Base-by-base conservation (phyloP, 1,139 yeast species). In the Spencermartinsiella ligniputridi region DNA sequence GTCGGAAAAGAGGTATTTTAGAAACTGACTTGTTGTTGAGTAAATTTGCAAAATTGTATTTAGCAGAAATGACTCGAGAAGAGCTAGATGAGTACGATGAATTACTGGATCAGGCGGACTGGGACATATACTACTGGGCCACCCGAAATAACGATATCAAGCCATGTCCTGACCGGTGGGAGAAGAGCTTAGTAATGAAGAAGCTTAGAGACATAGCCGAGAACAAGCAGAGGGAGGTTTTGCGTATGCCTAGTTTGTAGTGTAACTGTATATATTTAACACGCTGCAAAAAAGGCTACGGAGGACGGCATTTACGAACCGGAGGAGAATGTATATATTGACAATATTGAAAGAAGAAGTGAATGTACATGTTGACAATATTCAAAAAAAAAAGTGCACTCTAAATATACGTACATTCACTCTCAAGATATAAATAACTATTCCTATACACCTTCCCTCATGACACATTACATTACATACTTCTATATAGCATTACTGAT, bases 51-150 rank as follows among this genome's bases (percentile, higher is more conserved):
- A 81, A 88, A 57, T 76, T 76, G 59, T 77, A 85, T 58, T 71
- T 92, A 55, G 65, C 74, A 33, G 57, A 63, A 0, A 76, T 92
- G 72, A 70, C 73, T n/a, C 66, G 71, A 51, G 83, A 72, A 45
- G 85, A 88, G 64, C 70, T 94, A 52, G 83, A 81, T 45, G 97
- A 92, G 66, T 92, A 87, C 64, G 97, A 92, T 61, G 65, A 74
- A 53, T 69, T 92, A 48, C 73, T 92, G 61, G 96, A 94, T 63
- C 96, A 90, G 66, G 79, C 92, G 13, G 99, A 92, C 64, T 94
- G 98, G 98, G 98, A 92, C 63, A 90, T 92, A 52, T 94, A 88
- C 66, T 92, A 92, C 69, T 92, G 98, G 97, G 96, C 95, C 19
- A 88, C 97, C 5, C 76, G 78, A 56, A 87, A 87, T 66, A 85